Evolutionary conservation across 352 stramenopile species (phyloP), one percentile per base, ranked within the genome.

Genomic region (Pythium dissotocum): DNA sequence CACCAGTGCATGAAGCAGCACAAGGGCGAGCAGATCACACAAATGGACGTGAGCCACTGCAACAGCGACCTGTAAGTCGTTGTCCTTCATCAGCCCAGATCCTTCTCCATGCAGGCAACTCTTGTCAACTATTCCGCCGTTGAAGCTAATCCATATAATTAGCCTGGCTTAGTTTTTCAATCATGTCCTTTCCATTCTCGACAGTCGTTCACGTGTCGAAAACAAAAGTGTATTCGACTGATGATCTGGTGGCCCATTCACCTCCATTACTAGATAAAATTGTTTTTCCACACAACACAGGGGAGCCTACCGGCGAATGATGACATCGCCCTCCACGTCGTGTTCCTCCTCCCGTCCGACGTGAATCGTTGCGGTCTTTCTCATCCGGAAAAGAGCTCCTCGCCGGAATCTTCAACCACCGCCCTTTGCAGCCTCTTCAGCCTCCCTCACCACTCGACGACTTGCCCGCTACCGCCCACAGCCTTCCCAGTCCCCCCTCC

Each of bases 1-100:
- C 70, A 83, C 24, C 71, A 87, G 69, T 90, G 82, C 61, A 69
- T 84, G 58, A 69, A 73, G 24, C 69, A 70, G 54, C 56, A 75
- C 38, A 64, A 78, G 7, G 56, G 61, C 12, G 66, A 55, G 6
- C 67, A 77, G 62, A 70, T 90, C 26, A 35, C 69, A 61, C 26
- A 78, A 2, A 58, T 72, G 57, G 74, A 79, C 71, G 84, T 88
- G 76, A 68, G 6, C 49, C 49, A 63, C 33, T 71, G 65, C 58
- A 51, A 71, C 32, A 24, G 21, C 21, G 21, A 24, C 21, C 21
- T 24, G 21, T 24, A 24, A 24, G 21, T 24, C 21, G 21, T 24
- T 24, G 21, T 24, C 21, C 21, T 24, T 24, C 21, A 24, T 24
- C 21, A 24, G 21, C 21, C 21, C 21, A 24, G 21, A 24, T 24